Evolutionary conservation across 352 stramenopile species (phyloP).

Genomic region (Phytophthora agathidicida): DNA sequence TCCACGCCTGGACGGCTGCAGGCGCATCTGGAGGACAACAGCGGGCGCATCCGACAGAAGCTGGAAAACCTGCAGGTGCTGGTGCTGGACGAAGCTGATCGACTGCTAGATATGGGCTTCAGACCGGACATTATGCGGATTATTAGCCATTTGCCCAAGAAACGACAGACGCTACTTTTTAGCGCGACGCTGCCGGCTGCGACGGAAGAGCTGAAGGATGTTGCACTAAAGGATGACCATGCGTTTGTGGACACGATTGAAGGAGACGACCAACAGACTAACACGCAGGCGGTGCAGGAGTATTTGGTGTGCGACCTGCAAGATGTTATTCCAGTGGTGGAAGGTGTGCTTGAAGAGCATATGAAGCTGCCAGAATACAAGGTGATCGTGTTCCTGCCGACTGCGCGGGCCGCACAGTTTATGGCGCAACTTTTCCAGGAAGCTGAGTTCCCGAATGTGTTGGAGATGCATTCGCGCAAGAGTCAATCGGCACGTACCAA

Average conservation of each 20-base stretch:
- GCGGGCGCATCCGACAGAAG: constrained; percentile 81
- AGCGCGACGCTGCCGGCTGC: constrained; percentile 93
- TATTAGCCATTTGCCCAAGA: constrained; percentile 52
- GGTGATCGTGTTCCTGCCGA: constrained; percentile 96
- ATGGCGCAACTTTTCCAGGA: constrained; percentile 90
- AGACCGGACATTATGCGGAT: constrained; percentile 92
- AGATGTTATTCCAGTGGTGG: constrained; percentile 74
- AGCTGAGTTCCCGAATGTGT: constrained; percentile 71
- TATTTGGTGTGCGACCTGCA: constrained; percentile 73
- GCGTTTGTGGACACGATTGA: constrained; percentile 94
- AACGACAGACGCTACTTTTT: constrained; percentile 95
- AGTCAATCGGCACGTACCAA: constrained; percentile 91
- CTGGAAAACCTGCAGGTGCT: constrained; percentile 61
- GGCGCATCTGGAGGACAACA: constrained; percentile 95
- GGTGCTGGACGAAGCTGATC: constrained; percentile 96
- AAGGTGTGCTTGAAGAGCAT: constrained; percentile 81
- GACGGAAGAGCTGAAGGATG: constrained; percentile 85
- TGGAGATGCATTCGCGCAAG: constrained; percentile 98
- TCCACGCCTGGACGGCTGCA: constrained; percentile 95
- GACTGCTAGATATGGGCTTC: constrained; percentile 97
- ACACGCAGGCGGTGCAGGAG: constrained; percentile 89
- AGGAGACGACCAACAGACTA: constrained; percentile 89
- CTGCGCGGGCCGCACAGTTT: constrained; percentile 87
- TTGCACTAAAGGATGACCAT: constrained; percentile 88
- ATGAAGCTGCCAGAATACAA: constrained; percentile 88